A percentile compares a stretch with the other conserved stretches of the same genome.
These are phyloP conservation scores for Blastocystis sp. DNA, from an alignment of 352 stramenopile genomes.

Conservation along the genomic window DNA sequence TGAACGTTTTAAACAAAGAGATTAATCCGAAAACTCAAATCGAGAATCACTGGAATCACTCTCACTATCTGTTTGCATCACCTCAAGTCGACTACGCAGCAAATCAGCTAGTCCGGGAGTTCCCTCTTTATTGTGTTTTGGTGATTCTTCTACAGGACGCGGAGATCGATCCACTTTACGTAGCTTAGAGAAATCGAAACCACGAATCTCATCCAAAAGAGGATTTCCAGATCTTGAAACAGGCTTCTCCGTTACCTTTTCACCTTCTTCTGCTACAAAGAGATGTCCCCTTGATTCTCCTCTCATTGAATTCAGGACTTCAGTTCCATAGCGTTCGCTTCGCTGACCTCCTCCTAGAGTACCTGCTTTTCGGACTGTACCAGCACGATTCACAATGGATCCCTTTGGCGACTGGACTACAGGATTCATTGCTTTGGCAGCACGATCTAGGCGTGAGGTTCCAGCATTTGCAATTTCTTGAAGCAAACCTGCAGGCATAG, in stretches of 20 bases:
- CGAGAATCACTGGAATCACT: constrained; percentile 38
- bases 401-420: neutral
- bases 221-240: neutral
- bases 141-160: neutral
- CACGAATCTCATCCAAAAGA: constrained; percentile 48
- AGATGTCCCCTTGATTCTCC: neutral
- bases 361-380: neutral
- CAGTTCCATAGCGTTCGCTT: constrained; percentile 15
- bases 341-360: constrained; percentile 4
- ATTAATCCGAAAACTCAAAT: constrained; percentile 61
- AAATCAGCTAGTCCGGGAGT: constrained; percentile 3
- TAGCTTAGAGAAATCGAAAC: constrained; percentile 41
- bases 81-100: constrained; percentile 30
- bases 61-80: constrained; percentile 28
- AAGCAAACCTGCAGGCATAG: constrained; percentile 12
- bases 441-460: neutral
- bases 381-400: neutral
- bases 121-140: neutral
- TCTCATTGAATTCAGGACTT: constrained; percentile 4
- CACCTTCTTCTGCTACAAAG: neutral
- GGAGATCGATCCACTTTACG: neutral
- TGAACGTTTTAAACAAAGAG: neutral
- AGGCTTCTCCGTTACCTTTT: neutral
- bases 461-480: neutral
- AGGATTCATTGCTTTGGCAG: no score